phyloP scores from a whole-genome alignment of 345 rosid genomes.

The Combretum micranthum region DNA sequence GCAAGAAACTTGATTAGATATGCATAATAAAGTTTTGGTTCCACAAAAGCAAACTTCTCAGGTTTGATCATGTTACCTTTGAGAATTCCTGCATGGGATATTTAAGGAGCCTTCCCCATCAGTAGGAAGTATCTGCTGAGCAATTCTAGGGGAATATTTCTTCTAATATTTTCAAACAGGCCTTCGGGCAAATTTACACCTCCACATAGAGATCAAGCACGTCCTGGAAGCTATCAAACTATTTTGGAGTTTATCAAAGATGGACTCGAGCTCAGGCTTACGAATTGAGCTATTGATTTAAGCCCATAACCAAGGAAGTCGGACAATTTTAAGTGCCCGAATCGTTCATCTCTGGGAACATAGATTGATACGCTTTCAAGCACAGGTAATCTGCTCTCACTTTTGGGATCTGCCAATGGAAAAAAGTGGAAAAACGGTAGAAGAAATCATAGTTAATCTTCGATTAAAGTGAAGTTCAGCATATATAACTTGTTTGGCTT shows the following conservation, averaged over 20 bases:
- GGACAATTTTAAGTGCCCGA: slow-evolving; percentile 1
- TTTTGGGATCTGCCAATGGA: not conserved
- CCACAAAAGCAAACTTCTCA: not conserved
- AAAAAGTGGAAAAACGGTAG: not conserved
- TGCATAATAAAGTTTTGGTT: not conserved
- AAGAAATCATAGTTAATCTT: not conserved
- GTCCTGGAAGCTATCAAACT: slow-evolving; percentile 9
- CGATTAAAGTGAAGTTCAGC: not conserved
- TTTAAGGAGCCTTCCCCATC: slow-evolving; percentile 11
- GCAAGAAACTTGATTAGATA: not conserved
- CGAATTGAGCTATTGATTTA: slow-evolving; percentile 10
- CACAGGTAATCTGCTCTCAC: not conserved
- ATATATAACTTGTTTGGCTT: no score
- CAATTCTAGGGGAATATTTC: slow-evolving; percentile 8
- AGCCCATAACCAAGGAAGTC: slow-evolving; percentile 4
- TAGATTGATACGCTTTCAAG: slow-evolving; percentile 1
- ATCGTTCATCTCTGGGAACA: slow-evolving; percentile 2
- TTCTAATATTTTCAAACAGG: slow-evolving; percentile 2
- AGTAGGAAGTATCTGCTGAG: slow-evolving; percentile 1
- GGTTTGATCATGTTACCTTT: not conserved
- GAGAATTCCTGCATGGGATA: slow-evolving; percentile 8
- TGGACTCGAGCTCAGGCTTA: slow-evolving; percentile 1
- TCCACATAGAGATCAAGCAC: slow-evolving; percentile 6
- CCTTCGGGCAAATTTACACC: slow-evolving; percentile 4
- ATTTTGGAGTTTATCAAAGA: not conserved